A percentile compares a stretch with the other conserved stretches of the same genome.
These are phyloP conservation scores for Coemansia sp. DNA, from an alignment of 192 early-diverging fungal genomes.

Conservation along the genomic window DNA sequence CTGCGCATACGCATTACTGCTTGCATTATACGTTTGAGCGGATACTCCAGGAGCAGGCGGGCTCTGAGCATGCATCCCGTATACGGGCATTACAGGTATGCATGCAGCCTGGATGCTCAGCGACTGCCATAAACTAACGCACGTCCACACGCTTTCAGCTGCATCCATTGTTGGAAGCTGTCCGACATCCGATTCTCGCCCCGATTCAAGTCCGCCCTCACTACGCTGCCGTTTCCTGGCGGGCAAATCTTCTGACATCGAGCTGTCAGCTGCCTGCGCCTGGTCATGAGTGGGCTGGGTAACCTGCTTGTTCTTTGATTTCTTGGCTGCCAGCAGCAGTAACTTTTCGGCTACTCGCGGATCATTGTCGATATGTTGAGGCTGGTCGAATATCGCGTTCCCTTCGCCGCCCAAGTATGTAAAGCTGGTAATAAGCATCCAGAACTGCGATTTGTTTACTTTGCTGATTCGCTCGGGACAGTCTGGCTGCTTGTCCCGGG, in stretches of 20 bases:
- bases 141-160: slow-evolving; percentile 22
- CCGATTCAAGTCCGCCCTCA: no score
- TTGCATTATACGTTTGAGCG: no score
- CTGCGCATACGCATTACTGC: no score
- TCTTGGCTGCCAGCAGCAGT: background rate
- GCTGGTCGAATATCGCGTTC: slow-evolving; percentile 31
- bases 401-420: slow-evolving; percentile 33
- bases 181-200: background rate
- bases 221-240: no score
- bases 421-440: slow-evolving; percentile 38
- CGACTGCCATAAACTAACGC: slow-evolving; percentile 15
- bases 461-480: slow-evolving; percentile 18
- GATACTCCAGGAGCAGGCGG: background rate
- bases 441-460: slow-evolving; percentile 25
- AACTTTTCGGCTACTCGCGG: slow-evolving; percentile 7
- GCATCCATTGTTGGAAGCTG: slow-evolving; percentile 13
- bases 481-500: slow-evolving; percentile 2
- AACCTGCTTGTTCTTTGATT: background rate
- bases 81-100: slow-evolving; percentile 19
- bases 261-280: no score
- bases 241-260: no score
- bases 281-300: no score
- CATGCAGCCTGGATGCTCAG: slow-evolving; percentile 20
- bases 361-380: slow-evolving; percentile 11
- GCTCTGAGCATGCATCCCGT: slow-evolving; percentile 1